These are phyloP conservation scores for Amylostereum chailletii DNA, from an alignment of 1,284 basidiomycete species.

Conservation along the genomic window DNA sequence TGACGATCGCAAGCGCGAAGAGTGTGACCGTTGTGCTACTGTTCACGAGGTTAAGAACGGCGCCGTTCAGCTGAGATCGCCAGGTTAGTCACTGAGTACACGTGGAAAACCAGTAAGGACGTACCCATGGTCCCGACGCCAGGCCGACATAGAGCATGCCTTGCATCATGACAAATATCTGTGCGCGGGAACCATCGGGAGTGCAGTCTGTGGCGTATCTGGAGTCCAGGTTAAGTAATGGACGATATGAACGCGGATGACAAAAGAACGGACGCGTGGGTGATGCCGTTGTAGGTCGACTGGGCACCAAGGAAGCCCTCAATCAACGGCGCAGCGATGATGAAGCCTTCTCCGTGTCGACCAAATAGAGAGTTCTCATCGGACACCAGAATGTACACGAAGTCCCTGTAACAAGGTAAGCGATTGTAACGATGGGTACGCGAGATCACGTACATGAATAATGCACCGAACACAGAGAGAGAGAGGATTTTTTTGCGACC, in stretches of 20 bases:
- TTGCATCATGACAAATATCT: slow-evolving; percentile 43
- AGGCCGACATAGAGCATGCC: slow-evolving; percentile 42
- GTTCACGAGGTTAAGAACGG: slow-evolving; percentile 6
- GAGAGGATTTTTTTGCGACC: background rate
- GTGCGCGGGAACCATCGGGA: slow-evolving; percentile 38
- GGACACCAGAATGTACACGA: slow-evolving; percentile 38
- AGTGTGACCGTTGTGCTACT: slow-evolving; percentile 9
- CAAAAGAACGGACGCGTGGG: slow-evolving; percentile 31
- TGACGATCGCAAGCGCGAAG: slow-evolving; percentile 10
- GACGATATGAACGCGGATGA: background rate
- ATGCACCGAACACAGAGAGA: background rate
- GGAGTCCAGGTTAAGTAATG: slow-evolving; percentile 1
- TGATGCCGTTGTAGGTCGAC: slow-evolving; percentile 40
- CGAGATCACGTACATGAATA: background rate
- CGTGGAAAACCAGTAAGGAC: slow-evolving; percentile 22
- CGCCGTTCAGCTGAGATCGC: slow-evolving; percentile 10
- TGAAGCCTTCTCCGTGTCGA: slow-evolving; percentile 32
- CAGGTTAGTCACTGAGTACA: slow-evolving; percentile 17
- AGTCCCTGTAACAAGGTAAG: slow-evolving; percentile 25
- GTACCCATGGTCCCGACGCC: slow-evolving; percentile 40
- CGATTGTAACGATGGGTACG: background rate
- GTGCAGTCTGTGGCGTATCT: slow-evolving; percentile 47
- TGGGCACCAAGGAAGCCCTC: slow-evolving; percentile 43
- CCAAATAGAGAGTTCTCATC: slow-evolving; percentile 29
- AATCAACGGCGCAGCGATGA: slow-evolving; percentile 36